A percentile compares a stretch with the other conserved stretches of the same genome.
phyloP scores from a whole-genome alignment of 768 basidiomycete species.

The Tulasnella sp. region DNA sequence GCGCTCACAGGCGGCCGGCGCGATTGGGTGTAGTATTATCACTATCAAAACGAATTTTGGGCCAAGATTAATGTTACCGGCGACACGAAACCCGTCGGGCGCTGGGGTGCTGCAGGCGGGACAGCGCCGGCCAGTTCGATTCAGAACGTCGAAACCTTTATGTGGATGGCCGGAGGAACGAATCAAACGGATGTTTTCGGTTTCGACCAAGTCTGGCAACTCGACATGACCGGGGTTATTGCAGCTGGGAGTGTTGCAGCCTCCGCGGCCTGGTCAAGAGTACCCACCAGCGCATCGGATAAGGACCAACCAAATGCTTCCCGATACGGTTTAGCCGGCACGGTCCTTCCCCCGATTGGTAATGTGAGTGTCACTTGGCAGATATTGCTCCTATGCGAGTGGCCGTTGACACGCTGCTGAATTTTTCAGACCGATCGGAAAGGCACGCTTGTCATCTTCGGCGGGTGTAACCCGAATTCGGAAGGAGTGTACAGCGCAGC shows the following conservation, averaged over 20 bases:
- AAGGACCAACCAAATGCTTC: slow-evolving; percentile 35
- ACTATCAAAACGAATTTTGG: slow-evolving; percentile 76
- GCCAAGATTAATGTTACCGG: slow-evolving; percentile 46
- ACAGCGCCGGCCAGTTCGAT: slow-evolving; percentile 46
- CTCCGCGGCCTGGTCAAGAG: slow-evolving; percentile 56
- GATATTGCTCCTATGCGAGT: neutral
- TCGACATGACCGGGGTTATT: slow-evolving; percentile 64
- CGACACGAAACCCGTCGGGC: neutral
- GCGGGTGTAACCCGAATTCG: slow-evolving; percentile 52
- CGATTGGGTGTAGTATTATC: slow-evolving; percentile 56
- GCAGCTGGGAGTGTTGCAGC: slow-evolving; percentile 59
- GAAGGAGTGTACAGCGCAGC: slow-evolving; percentile 37
- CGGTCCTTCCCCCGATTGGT: slow-evolving; percentile 42
- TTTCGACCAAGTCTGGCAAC: slow-evolving; percentile 66
- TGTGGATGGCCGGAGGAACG: slow-evolving; percentile 70
- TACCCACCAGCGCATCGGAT: slow-evolving; percentile 31
- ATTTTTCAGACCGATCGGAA: slow-evolving; percentile 9
- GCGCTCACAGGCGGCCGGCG: slow-evolving; percentile 17
- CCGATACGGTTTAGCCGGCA: slow-evolving; percentile 52
- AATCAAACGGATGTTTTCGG: slow-evolving; percentile 45
- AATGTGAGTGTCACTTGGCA: slow-evolving; percentile 14
- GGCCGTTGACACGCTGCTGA: neutral
- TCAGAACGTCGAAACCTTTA: slow-evolving; percentile 47
- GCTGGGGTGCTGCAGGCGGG: slow-evolving; percentile 72
- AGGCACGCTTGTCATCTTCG: slow-evolving; percentile 48